Base-by-base conservation (phyloP, 1,139 yeast genomes). In the Yamadazyma trypodendri region DNA sequence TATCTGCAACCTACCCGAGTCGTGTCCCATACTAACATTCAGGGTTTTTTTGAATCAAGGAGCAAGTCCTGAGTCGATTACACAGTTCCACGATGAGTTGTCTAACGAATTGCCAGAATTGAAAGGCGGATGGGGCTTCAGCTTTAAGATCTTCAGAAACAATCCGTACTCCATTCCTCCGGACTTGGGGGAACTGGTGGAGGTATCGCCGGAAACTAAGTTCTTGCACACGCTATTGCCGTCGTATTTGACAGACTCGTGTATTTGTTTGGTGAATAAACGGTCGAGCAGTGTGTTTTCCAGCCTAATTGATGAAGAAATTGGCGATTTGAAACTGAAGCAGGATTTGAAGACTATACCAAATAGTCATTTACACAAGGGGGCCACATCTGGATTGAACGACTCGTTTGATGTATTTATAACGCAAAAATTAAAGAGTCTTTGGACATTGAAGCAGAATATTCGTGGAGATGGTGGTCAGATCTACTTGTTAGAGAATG, bases 381-480 rank as follows among this genome's bases (percentile, higher is more conserved):
- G 77, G 0, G 75, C 78, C 15, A 69, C 79, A 2, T 58, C 68
- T 0, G 80, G 76, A 2, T 52, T 74, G 27, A 68, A 68, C 39
- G 81, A 76, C 44, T 63, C 68, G 14, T 74, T 76, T 48, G 82
- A 77, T 44, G 48, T 55, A 49, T 49, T 81, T 38, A 56, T 77
- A 0, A 65, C 68, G 18, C 73, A 75, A 27, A 83, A 84, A 52
- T 59, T 86, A 38, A 86, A 81, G 52, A 78, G 88, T 47, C 58
- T 83, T 38, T 87, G 95, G 95, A 63, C 71, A 1, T 71, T 78
- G 38, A 67, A 86, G 42, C 95, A 86, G 56, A 68, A 77, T n/a
- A 72, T 85, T 32, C 75, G 78, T 46, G 95, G 94, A 2, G 92
- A 84, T 44, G 92, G 92, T 4, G 87, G 87, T 0, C 75, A 75